Percentiles rank a stretch among this genome's conserved stretches.
phyloP scores from a whole-genome alignment of 495 filamentous ascomycete genomes.

The Neurospora sp. region DNA sequence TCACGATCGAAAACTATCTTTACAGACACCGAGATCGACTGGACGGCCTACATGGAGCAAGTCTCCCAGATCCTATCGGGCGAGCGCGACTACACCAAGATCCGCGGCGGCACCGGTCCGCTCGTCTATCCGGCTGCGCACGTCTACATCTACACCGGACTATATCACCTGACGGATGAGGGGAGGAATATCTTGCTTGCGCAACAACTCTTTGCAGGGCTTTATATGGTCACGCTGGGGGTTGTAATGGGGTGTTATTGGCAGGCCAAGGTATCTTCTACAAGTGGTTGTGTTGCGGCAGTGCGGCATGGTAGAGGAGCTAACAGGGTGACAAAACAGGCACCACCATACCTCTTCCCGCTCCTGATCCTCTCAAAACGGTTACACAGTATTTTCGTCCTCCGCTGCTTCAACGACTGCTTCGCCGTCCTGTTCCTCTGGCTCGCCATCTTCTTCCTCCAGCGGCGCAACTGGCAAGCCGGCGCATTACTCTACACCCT shows the following conservation, averaged over 20 bases:
- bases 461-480: conserved; percentile 58
- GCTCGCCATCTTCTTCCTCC: conserved; percentile 65
- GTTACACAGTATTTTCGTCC: conserved; percentile 83
- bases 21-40: conserved; percentile 96
- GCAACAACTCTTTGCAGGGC: conserved; percentile 65
- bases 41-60: conserved; percentile 95
- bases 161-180: conserved; percentile 67
- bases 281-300: neutral
- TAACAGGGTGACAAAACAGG: conserved; percentile 33
- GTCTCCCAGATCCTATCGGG: conserved; percentile 66
- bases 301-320: neutral
- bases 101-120: conserved; percentile 83
- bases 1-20: neutral
- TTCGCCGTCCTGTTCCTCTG: conserved; percentile 76
- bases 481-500: conserved; percentile 64
- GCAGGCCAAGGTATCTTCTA: conserved; percentile 47
- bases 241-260: conserved; percentile 78
- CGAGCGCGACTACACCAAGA: conserved; percentile 77
- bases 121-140: conserved; percentile 91
- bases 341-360: conserved; percentile 80
- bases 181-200: conserved; percentile 69
- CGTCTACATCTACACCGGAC: conserved; percentile 76
- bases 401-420: conserved; percentile 93
- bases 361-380: conserved; percentile 84
- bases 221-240: conserved; percentile 67